Conservation (phyloP, 2,329 filamentous ascomycete genomes). For the Canariomyces notabilis region DNA sequence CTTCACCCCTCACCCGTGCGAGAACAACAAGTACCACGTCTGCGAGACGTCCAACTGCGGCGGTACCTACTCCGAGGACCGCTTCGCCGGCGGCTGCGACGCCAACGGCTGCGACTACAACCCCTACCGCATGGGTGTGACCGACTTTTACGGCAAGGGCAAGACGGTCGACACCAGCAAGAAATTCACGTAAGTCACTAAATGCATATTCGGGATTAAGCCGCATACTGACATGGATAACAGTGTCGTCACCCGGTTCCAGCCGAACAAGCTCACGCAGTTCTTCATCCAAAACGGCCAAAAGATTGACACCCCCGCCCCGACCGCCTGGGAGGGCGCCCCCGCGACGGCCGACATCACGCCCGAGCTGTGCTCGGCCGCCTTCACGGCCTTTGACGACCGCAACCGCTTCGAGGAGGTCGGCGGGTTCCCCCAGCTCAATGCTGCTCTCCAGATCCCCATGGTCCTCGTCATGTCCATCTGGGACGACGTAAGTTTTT, state of each 20-base stretch:
- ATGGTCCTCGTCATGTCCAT: conserved; percentile 62
- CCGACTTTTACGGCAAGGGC: conserved; percentile 51
- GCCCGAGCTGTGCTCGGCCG: conserved; percentile 50
- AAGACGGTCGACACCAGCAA: conserved; percentile 47
- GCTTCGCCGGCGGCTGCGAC: conserved; percentile 52
- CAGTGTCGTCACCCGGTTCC: conserved; percentile 54
- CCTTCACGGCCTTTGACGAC: conserved; percentile 53
- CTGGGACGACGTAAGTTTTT: conserved; percentile 40
- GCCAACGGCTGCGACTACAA: conserved; percentile 59
- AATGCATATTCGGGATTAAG: too few species aligned
- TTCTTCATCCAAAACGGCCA: conserved; percentile 52
- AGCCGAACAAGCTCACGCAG: conserved; percentile 44
- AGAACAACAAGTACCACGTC: conserved; percentile 38
- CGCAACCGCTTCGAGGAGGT: conserved; percentile 44
- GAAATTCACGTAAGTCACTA: conserved; percentile 39
- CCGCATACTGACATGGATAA: too few species aligned
- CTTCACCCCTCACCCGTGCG: conserved; percentile 55
- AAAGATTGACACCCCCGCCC: conserved; percentile 42
- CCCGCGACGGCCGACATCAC: conserved; percentile 44
- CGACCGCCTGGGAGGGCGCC: conserved; percentile 26
- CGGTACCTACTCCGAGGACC: conserved; percentile 38
- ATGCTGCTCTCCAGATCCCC: conserved; percentile 47
- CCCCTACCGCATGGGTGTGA: conserved; percentile 52
- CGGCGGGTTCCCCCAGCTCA: conserved; percentile 54
- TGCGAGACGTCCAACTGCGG: conserved; percentile 37